A percentile compares a stretch with the other conserved stretches of the same genome.
These are phyloP conservation scores for Prillingera fragicola DNA, from an alignment of 1,284 basidiomycete species.

Conservation along the genomic window DNA sequence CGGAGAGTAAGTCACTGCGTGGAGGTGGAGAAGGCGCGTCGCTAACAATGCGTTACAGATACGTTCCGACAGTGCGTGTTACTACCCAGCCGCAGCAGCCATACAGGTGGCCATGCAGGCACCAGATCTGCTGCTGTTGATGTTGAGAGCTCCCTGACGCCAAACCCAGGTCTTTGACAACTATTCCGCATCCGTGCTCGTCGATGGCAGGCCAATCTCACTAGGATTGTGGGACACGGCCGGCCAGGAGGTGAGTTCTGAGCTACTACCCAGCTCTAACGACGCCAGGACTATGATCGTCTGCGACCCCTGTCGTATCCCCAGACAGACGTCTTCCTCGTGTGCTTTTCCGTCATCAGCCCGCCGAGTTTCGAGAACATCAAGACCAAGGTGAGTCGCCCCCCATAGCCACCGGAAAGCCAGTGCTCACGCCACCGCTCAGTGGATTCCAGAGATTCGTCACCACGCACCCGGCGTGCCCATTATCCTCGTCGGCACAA, in stretches of 20 bases:
- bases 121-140: too few relatives aligned
- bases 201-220: conserved; percentile 89
- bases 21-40: neutral
- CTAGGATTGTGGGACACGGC: conserved; percentile 61
- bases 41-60: conserved; percentile 26
- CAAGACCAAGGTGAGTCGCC: conserved; percentile 27
- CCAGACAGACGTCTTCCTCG: conserved; percentile 98
- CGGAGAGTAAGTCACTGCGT: conserved; percentile 36
- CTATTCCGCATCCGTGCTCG: conserved; percentile 69
- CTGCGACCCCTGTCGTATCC: conserved; percentile 96
- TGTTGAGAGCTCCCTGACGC: too few relatives aligned
- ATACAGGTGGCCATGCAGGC: too few relatives aligned
- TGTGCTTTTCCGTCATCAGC: conserved; percentile 96
- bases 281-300: conserved; percentile 57
- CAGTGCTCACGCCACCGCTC: conserved; percentile 37
- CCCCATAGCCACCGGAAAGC: too few relatives aligned
- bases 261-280: neutral
- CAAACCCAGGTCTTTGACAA: conserved; percentile 47
- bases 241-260: conserved; percentile 64
- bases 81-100: neutral
- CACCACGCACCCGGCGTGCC: conserved; percentile 60
- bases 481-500: conserved; percentile 57
- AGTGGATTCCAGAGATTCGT: conserved; percentile 96
- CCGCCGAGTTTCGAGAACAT: conserved; percentile 89
- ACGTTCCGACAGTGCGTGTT: conserved; percentile 40